A percentile compares a stretch with the other conserved stretches of the same genome.
Evolutionary conservation across 305 asterid genomes (phyloP).

Genomic region (Fraxinus floribunda): DNA sequence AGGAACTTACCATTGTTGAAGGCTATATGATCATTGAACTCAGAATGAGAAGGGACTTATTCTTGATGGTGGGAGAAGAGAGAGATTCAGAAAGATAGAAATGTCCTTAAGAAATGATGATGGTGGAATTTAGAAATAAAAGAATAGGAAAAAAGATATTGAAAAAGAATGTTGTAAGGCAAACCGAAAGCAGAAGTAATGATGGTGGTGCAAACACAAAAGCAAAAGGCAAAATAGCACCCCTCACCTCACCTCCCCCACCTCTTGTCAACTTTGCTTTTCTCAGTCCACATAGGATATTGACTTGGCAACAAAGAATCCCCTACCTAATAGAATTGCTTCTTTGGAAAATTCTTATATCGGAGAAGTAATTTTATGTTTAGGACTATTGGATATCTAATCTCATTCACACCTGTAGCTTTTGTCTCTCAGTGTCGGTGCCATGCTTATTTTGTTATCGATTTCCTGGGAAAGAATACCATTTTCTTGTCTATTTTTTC

Average conservation of each 20-base stretch:
- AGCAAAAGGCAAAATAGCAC: conserved; percentile 55
- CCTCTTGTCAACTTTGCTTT: conserved; percentile 46
- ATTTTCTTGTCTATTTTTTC: background rate
- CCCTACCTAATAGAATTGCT: conserved; percentile 18
- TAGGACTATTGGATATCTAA: background rate
- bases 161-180: conserved; percentile 55
- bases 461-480: background rate
- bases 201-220: conserved; percentile 69
- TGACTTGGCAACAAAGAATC: conserved; percentile 56
- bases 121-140: conserved; percentile 43
- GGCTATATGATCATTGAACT: conserved; percentile 58
- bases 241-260: conserved; percentile 29
- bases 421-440: background rate
- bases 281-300: conserved; percentile 57
- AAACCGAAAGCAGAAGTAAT: conserved; percentile 61
- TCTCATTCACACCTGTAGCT: background rate
- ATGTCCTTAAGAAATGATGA: conserved; percentile 37
- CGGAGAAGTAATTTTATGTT: background rate
- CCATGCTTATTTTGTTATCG: background rate
- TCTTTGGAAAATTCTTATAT: background rate
- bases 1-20: conserved; percentile 58
- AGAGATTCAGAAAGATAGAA: conserved; percentile 32
- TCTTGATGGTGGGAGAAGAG: conserved; percentile 28
- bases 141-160: conserved; percentile 38
- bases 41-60: conserved; percentile 27